Evolutionary conservation across 2,329 filamentous ascomycete genomes (phyloP).

Genomic region (Pseudohalonectria lignicola): DNA sequence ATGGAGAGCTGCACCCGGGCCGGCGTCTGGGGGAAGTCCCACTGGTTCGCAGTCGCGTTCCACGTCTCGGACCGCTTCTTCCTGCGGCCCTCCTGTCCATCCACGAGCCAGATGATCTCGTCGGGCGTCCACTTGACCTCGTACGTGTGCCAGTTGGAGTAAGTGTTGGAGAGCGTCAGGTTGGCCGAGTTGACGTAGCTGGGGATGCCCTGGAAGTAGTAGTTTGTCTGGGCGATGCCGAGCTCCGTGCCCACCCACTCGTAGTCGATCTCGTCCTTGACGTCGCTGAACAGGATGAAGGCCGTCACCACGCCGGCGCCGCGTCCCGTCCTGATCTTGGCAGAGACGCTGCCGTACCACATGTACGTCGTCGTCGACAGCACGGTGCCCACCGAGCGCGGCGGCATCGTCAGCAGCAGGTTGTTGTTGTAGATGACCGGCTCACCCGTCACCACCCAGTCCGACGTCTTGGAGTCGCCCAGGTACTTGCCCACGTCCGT

Average conservation of each 20-base stretch:
- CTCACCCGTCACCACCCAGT: conserved; percentile 83
- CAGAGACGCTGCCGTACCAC: conserved; percentile 93
- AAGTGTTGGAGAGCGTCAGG: conserved; percentile 59
- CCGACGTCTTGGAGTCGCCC: conserved; percentile 65
- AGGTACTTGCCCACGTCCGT: conserved; percentile 70
- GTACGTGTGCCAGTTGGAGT: conserved; percentile 74
- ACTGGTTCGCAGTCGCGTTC: conserved; percentile 74
- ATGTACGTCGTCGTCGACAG: conserved; percentile 77
- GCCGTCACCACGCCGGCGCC: conserved; percentile 89
- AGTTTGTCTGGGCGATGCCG: conserved; percentile 78
- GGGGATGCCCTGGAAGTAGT: conserved; percentile 89
- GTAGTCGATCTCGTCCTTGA: conserved; percentile 97
- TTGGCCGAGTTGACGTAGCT: conserved; percentile 72
- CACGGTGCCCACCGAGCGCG: conserved; percentile 75
- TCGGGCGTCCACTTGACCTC: conserved; percentile 91
- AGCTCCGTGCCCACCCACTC: conserved; percentile 84
- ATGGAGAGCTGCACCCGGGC: conserved; percentile 85
- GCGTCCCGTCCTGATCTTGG: conserved; percentile 72
- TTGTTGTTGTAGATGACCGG: conserved; percentile 57
- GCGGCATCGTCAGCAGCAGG: conserved; percentile 80
- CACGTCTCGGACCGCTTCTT: conserved; percentile 71
- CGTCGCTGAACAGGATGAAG: conserved; percentile 90
- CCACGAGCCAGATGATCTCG: conserved; percentile 73
- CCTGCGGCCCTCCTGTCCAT: conserved; percentile 66
- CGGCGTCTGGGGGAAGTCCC: conserved; percentile 84